phyloP scores from a whole-genome alignment of 2,329 filamentous ascomycete genomes.

The Epichloe bromicola region DNA sequence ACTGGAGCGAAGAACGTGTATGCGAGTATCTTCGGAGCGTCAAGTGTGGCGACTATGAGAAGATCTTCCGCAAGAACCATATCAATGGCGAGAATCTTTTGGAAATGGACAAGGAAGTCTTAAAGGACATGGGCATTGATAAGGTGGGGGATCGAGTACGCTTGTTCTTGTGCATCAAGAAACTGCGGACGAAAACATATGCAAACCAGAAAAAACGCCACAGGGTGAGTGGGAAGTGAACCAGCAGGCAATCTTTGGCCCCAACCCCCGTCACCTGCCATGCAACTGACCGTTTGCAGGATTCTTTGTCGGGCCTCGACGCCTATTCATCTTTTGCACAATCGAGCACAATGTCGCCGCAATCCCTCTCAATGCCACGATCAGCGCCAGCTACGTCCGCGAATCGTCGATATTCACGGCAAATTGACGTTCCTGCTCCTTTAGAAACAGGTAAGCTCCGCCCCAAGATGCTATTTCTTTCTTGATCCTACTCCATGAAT shows the following conservation, averaged over 20 bases:
- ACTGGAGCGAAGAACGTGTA: slow-evolving; percentile 86
- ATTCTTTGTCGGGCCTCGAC: slow-evolving; percentile 74
- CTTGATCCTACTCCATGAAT: slow-evolving; percentile 49
- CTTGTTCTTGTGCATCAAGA: slow-evolving; percentile 75
- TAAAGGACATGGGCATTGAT: slow-evolving; percentile 97
- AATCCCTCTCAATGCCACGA: slow-evolving; percentile 43
- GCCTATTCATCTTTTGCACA: slow-evolving; percentile 33
- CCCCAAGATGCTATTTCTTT: background rate
- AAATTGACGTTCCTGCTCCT: slow-evolving; percentile 36
- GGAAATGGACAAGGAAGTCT: slow-evolving; percentile 90
- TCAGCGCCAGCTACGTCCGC: slow-evolving; percentile 22
- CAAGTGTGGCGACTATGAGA: slow-evolving; percentile 88
- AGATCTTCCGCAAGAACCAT: slow-evolving; percentile 79
- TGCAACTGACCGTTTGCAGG: slow-evolving; percentile 32
- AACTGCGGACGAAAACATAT: slow-evolving; percentile 63
- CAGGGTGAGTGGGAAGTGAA: slow-evolving; percentile 45
- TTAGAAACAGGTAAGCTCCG: slow-evolving; percentile 34
- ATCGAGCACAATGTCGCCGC: slow-evolving; percentile 29
- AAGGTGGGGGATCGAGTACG: slow-evolving; percentile 95
- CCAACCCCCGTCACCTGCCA: background rate
- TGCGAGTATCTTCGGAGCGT: slow-evolving; percentile 84
- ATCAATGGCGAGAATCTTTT: slow-evolving; percentile 95
- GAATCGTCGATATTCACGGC: slow-evolving; percentile 53
- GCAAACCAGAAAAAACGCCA: slow-evolving; percentile 73
- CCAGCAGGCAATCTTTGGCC: background rate